Percentiles rank a stretch among this genome's conserved stretches.
These are phyloP conservation scores for Paramyrothecium roridum DNA, from an alignment of 2,329 filamentous ascomycete species.

Conservation along the genomic window DNA sequence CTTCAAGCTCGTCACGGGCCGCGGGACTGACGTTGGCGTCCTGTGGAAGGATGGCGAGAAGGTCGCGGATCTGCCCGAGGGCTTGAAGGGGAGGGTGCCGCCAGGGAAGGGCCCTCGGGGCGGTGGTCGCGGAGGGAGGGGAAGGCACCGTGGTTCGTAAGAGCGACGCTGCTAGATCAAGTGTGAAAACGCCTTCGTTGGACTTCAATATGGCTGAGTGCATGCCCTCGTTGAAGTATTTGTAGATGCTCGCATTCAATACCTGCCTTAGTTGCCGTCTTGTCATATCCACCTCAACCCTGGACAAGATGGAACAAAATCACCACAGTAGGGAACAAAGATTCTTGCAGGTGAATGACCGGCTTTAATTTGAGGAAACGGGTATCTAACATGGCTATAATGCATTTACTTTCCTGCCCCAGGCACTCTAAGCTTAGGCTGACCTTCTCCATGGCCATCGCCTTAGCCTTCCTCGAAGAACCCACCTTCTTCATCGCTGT, in stretches of 20 bases:
- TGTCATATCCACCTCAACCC: no score
- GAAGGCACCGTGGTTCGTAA: constrained; percentile 17
- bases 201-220: no score
- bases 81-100: constrained; percentile 46
- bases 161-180: neutral
- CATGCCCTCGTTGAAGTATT: no score
- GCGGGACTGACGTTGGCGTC: constrained; percentile 56
- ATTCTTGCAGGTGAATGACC: neutral
- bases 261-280: no score
- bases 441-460: neutral
- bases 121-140: constrained; percentile 35
- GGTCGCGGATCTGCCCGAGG: constrained; percentile 62
- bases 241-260: no score
- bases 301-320: neutral
- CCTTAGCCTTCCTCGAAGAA: constrained; percentile 49
- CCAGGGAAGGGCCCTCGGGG: constrained; percentile 44
- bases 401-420: neutral
- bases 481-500: constrained; percentile 47
- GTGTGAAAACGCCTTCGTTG: neutral
- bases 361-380: neutral
- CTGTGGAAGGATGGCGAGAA: constrained; percentile 70
- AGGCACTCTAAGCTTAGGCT: neutral
- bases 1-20: constrained; percentile 68
- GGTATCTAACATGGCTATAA: neutral
- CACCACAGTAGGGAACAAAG: neutral